A percentile compares a stretch with the other conserved stretches of the same genome.
phyloP scores from a whole-genome alignment of 2,329 filamentous ascomycete genomes.

The Aureobasidium sp. region DNA sequence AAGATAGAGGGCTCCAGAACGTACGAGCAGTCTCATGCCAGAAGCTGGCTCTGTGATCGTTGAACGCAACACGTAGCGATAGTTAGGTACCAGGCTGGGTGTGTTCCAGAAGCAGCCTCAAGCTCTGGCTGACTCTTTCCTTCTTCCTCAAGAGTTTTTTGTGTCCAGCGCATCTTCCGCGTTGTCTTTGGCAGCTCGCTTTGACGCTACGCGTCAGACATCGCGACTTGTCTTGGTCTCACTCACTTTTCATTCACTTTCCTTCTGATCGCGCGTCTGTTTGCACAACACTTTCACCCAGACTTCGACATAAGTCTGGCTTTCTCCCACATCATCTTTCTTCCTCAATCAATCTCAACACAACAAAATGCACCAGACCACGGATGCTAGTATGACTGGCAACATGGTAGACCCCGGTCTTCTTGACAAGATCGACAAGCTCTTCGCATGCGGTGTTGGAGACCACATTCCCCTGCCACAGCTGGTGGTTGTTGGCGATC shows the following conservation, averaged over 20 bases:
- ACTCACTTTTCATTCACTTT: neutral
- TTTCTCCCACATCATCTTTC: neutral
- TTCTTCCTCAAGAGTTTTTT: neutral
- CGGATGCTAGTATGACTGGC: neutral
- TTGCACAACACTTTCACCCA: neutral
- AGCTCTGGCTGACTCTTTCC: neutral
- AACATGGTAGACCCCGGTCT: slow-evolving; percentile 27
- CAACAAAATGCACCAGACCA: neutral
- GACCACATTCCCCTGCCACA: slow-evolving; percentile 28
- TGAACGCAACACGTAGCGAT: too few species aligned
- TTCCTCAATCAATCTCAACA: neutral
- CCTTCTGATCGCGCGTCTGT: neutral
- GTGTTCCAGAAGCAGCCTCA: neutral
- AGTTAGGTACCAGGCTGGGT: neutral
- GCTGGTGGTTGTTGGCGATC: slow-evolving; percentile 53
- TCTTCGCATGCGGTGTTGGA: slow-evolving; percentile 43
- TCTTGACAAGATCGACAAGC: slow-evolving; percentile 47
- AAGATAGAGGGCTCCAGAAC: too few species aligned
- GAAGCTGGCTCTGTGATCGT: too few species aligned
- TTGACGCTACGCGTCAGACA: neutral
- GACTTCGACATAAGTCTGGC: neutral
- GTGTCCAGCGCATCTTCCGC: neutral
- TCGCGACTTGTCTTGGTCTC: neutral
- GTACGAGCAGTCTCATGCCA: too few species aligned
- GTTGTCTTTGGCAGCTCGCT: too few species aligned